Base-by-base conservation (phyloP, 225 moss, liverwort and hornwort species). In the Pleurozium schreberi region DNA sequence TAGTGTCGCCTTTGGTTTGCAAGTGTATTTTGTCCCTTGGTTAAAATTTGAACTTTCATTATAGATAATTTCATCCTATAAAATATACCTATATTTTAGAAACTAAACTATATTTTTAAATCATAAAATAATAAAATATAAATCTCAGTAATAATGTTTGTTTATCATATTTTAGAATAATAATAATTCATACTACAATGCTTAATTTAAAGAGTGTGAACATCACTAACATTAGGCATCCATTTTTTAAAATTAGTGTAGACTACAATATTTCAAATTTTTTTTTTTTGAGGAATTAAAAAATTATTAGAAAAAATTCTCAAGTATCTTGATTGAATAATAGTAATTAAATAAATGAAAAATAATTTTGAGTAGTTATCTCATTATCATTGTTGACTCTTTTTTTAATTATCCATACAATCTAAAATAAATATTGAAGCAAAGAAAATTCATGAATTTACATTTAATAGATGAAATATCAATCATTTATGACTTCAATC, bases 31-130 rank as follows among this genome's bases (percentile, higher is more conserved):
- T 61, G 1, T 25, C 23, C 1, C 38, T 60, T 68, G 28, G 17
- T 62, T n/a, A 12, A 61, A 45, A 20, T 25, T 16, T n/a, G 45
- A 59, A 40, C 5, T 8, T 45, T 55, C 10, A 77, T 21, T 15
- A 19, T 7, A 3, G 14, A 5, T 8, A 57, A 31, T 36, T 83
- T 86, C 49, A 79, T 47, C 49, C 83, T 91, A 27, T 5, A 13
- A 12, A 62, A 57, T 45, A 25, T 3, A 21, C 3, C 1, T 8
- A 8, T 9, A n/a, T 19, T 21, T 83, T 34, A 50, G 5, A 59
- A 21, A 22, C 0, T 49, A 2, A 25, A 6, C 19, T 14, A 6
- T 0, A 4, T 1, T 9, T 47, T 59, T 2, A 6, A 3, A 8
- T n/a, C n/a, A 1, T 15, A 21, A 60, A 26, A 15, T 26, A 7